A percentile compares a stretch with the other conserved stretches of the same genome.
Evolutionary conservation across 2,329 filamentous ascomycete genomes (phyloP).

Genomic region (Ilyonectria robusta): DNA sequence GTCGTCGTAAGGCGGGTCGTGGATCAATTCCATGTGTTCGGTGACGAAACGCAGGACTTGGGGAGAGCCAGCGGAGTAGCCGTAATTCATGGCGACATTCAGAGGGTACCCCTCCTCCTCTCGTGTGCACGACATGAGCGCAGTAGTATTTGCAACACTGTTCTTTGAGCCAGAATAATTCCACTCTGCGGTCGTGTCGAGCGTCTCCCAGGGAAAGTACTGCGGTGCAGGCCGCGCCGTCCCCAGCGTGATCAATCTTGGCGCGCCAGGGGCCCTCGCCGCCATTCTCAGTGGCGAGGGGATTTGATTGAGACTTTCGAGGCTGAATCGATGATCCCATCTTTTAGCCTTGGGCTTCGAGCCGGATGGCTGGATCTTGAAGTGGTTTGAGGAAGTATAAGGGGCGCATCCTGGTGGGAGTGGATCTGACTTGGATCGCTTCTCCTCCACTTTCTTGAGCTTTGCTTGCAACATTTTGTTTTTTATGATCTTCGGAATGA

Average conservation of each 20-base stretch:
- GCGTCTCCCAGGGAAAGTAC: constrained; percentile 24
- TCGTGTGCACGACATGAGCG: constrained; percentile 10
- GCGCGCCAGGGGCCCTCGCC: background rate
- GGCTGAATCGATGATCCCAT: constrained; percentile 12
- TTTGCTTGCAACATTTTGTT: constrained; percentile 51
- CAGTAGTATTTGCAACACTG: too few relatives aligned
- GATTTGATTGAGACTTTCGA: background rate
- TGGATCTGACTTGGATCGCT: constrained; percentile 21
- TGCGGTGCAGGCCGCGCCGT: constrained; percentile 22
- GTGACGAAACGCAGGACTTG: constrained; percentile 80
- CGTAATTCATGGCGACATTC: constrained; percentile 78
- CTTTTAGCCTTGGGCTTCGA: constrained; percentile 12
- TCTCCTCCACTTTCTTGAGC: constrained; percentile 20
- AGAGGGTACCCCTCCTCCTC: constrained; percentile 39
- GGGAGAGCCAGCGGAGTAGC: constrained; percentile 78
- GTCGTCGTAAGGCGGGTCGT: constrained; percentile 80
- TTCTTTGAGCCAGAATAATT: background rate
- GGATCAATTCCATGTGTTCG: constrained; percentile 82
- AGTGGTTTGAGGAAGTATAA: constrained; percentile 21
- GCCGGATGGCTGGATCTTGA: constrained; percentile 7
- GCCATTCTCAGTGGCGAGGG: constrained; percentile 10
- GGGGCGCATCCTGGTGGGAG: constrained; percentile 20
- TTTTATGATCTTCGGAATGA: constrained; percentile 28
- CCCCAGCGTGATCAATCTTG: constrained; percentile 12
- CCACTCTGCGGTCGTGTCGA: constrained; percentile 5